Evolutionary conservation across 345 rosid species (phyloP), one percentile per base, ranked within the genome.

Genomic region (Pugionium dolabratum): DNA sequence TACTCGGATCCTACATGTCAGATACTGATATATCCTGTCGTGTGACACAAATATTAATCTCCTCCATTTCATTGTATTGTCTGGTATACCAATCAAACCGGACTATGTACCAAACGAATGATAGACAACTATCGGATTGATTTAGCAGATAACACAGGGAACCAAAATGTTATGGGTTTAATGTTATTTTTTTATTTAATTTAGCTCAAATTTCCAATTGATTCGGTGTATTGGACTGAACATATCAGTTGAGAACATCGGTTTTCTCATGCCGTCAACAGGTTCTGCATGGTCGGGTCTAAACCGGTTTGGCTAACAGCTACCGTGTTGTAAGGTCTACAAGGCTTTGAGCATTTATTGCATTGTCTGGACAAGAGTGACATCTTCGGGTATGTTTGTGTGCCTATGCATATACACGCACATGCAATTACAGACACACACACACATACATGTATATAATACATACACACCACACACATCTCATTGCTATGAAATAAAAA

Each of bases 381-480:
- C 51, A 2, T 56, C 9, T 29, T 48, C 39, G 50, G 46, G 51
- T 54, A 62, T 58, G 66, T 65, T 28, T 58, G 29, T 72, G 61
- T 57, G 67, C 60, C 60, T 58, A 47, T 46, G 56, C 11, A 26
- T 48, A 50, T 6, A 31, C 64, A 28, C 54, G 60, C 57, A 51
- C 18, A 62, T 54, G 6, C 10, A 50, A 46, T 25, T 33, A 40
- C 51, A 25, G 2, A 66, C 62, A 58, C 64, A 63, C 32, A 7
- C 32, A 7, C 5, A 37, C 5, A 54, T 11, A 47, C 32, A 18
- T 49, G 39, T 58, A 43, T 39, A 35, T 9, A 59, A 66, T 59
- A 73, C 18, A 73, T 53, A 37, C 5, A 37, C 41, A 37, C 49
- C 18, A 58, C 49, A 73, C 77, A 53, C 25, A 54, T 10, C 62